Conservation (phyloP, 495 filamentous ascomycete species). For the Bathelium albidoporum region DNA sequence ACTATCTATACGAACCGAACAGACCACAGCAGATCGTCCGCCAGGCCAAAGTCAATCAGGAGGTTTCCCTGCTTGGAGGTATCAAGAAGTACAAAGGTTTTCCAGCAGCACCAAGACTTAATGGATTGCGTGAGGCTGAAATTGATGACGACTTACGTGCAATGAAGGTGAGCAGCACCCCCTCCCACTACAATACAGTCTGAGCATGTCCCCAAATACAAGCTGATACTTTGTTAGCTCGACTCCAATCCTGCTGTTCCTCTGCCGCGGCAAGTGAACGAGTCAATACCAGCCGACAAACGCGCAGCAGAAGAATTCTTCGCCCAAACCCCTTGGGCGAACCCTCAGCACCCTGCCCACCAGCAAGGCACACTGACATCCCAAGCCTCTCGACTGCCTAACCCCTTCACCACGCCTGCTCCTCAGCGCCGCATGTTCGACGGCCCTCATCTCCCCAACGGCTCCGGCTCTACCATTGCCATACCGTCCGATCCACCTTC, state of each 20-base stretch:
- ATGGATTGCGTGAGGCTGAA: constrained; percentile 58
- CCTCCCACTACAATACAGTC: constrained; percentile 18
- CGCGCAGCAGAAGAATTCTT: constrained; percentile 68
- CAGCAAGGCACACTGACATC: constrained; percentile 16
- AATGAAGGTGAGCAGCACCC: constrained; percentile 64
- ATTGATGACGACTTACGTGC: constrained; percentile 77
- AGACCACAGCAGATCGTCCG: constrained; percentile 62
- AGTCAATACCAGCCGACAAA: constrained; percentile 34
- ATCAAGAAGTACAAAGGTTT: constrained; percentile 92
- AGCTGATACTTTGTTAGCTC: constrained; percentile 11
- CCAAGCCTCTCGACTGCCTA: constrained; percentile 16
- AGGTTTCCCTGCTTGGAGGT: constrained; percentile 82
- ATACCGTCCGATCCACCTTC: constrained; percentile 37
- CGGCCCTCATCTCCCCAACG: constrained; percentile 42
- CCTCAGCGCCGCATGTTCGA: constrained; percentile 44
- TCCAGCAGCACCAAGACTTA: constrained; percentile 80
- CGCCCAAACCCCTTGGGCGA: constrained; percentile 77
- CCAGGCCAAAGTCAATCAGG: constrained; percentile 82
- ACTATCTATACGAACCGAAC: constrained; percentile 50
- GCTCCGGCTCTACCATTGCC: constrained; percentile 46
- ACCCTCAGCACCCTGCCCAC: constrained; percentile 73
- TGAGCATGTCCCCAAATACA: no score
- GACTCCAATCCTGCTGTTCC: constrained; percentile 6
- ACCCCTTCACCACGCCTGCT: constrained; percentile 42
- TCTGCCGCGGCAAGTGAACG: constrained; percentile 16